Conservation (phyloP, 2,329 filamentous ascomycete species). For the Aureobasidium namibiae region DNA sequence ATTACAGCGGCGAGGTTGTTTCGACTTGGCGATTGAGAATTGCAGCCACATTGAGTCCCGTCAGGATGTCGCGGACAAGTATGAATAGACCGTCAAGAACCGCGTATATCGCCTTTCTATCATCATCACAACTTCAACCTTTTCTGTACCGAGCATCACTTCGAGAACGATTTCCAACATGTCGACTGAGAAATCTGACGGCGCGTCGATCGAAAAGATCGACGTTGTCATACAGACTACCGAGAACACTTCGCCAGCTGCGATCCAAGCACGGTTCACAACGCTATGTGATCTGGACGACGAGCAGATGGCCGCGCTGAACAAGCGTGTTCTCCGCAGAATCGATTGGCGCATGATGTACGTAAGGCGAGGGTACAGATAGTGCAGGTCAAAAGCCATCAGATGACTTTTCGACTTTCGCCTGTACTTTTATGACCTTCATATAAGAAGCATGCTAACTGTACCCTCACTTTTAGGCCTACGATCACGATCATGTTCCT, state of each 20-base stretch:
- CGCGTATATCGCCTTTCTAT: neutral
- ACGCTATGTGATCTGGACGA: conserved; percentile 21
- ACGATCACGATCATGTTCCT: conserved; percentile 27
- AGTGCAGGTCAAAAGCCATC: too few species aligned
- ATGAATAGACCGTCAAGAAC: neutral
- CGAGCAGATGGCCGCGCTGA: conserved; percentile 22
- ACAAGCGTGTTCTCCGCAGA: conserved; percentile 23
- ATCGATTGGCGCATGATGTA: conserved; percentile 26
- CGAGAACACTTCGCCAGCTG: conserved; percentile 21
- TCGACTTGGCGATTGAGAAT: neutral
- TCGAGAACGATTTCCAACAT: neutral
- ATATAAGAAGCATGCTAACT: too few species aligned
- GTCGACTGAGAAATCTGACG: conserved; percentile 17
- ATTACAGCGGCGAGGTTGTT: neutral
- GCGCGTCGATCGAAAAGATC: conserved; percentile 23
- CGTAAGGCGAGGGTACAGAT: too few species aligned
- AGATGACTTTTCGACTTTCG: too few species aligned
- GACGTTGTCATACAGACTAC: conserved; percentile 28
- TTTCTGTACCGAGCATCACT: neutral
- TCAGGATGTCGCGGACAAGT: neutral
- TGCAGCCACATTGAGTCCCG: neutral
- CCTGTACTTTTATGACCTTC: too few species aligned
- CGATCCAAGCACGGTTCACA: conserved; percentile 24
- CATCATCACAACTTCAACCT: neutral
- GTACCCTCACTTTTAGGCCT: too few species aligned